Evolutionary conservation across 805 yeast species (phyloP).

Genomic region (Teunomyces funiuensis): DNA sequence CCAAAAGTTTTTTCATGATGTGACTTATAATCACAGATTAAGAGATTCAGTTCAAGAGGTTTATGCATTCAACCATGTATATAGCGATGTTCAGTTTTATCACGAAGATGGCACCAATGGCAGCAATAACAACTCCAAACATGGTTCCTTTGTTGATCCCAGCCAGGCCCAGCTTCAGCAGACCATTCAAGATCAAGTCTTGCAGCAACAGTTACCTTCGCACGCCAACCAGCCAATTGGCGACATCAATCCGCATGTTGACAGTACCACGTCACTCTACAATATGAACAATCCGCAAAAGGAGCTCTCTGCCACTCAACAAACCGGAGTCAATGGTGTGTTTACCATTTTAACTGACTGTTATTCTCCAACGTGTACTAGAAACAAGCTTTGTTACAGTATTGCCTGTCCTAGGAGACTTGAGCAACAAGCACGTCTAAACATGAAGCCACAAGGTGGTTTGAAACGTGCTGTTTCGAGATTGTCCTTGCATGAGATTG

Average conservation of each 20-base stretch:
- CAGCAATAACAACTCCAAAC: slow-evolving; percentile 24
- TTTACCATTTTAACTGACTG: slow-evolving; percentile 91
- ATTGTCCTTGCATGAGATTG: slow-evolving; percentile 63
- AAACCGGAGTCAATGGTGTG: slow-evolving; percentile 74
- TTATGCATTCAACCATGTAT: slow-evolving; percentile 72
- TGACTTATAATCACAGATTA: slow-evolving; percentile 88
- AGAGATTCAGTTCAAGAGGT: slow-evolving; percentile 87
- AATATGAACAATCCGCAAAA: slow-evolving; percentile 10
- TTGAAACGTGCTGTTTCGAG: slow-evolving; percentile 72
- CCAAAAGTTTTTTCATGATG: slow-evolving; percentile 92
- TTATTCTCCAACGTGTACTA: slow-evolving; percentile 94
- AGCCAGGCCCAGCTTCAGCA: slow-evolving; percentile 14
- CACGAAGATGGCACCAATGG: slow-evolving; percentile 28
- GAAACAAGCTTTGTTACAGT: slow-evolving; percentile 85
- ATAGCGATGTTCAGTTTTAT: slow-evolving; percentile 46
- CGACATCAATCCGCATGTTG: slow-evolving; percentile 5
- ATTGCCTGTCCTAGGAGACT: slow-evolving; percentile 94
- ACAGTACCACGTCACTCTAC: slow-evolving; percentile 15
- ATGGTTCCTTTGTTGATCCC: slow-evolving; percentile 27
- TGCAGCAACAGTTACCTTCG: slow-evolving; percentile 19
- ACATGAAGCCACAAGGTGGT: slow-evolving; percentile 85
- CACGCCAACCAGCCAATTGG: slow-evolving; percentile 18
- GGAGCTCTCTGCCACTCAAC: slow-evolving; percentile 14
- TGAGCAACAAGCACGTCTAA: slow-evolving; percentile 92
- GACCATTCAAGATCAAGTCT: slow-evolving; percentile 15